Evolutionary conservation across 2,329 filamentous ascomycete species (phyloP).

Genomic region (Pseudogymnoascus sp.): DNA sequence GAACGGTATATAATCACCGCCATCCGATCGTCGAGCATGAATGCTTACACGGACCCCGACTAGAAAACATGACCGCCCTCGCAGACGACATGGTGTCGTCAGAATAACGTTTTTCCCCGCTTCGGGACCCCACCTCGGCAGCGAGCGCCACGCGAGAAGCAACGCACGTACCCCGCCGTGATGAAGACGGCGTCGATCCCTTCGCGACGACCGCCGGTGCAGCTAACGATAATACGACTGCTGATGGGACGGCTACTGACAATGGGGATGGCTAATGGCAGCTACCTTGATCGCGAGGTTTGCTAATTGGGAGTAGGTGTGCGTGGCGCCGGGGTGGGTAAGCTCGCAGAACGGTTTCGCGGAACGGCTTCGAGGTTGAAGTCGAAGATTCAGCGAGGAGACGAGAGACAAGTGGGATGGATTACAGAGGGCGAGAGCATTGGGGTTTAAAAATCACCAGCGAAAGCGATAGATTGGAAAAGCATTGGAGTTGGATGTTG

Average conservation of each 20-base stretch:
- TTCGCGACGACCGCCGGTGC: not conserved
- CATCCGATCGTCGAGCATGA: not conserved
- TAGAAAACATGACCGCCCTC: not conserved
- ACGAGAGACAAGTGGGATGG: not conserved
- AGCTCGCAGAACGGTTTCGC: not conserved
- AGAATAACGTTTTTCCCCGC: not conserved
- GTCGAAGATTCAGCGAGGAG: not conserved
- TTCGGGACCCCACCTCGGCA: not conserved
- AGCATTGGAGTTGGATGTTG: not conserved
- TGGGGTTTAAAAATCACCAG: not conserved
- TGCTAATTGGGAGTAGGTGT: not conserved
- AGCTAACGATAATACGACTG: not conserved
- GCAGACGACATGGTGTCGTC: not conserved
- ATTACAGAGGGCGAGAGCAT: not conserved
- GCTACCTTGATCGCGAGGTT: conserved; percentile 1
- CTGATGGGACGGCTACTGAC: not conserved
- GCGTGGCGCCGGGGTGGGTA: not conserved
- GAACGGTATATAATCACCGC: not conserved
- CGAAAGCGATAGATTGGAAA: not conserved
- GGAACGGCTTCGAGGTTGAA: not conserved
- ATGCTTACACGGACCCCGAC: not conserved
- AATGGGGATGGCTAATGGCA: not conserved
- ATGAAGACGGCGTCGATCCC: conserved; percentile 2
- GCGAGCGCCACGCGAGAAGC: not conserved
- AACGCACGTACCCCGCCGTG: conserved; percentile 2